phyloP scores from a whole-genome alignment of 2,329 filamentous ascomycete species.

The Ophiocordyceps polyrhachis-furcata region DNA sequence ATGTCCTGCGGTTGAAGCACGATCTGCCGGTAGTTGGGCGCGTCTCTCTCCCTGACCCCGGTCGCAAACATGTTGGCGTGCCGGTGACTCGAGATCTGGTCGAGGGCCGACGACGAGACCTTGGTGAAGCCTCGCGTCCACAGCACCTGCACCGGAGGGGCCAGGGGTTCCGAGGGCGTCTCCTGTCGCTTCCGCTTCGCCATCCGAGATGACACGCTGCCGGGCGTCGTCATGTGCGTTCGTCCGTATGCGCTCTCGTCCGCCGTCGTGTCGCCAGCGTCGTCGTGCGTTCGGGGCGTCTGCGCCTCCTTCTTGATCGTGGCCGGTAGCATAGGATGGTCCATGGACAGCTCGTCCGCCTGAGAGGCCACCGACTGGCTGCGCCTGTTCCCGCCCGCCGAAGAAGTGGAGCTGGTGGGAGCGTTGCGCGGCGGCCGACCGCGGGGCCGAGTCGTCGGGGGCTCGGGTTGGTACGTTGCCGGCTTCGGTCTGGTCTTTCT shows the following conservation, averaged over 20 bases:
- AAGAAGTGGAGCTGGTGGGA: constrained; percentile 17
- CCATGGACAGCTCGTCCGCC: constrained; percentile 27
- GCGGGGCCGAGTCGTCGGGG: constrained; percentile 12
- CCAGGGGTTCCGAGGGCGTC: constrained; percentile 25
- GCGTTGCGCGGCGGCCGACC: constrained; percentile 17
- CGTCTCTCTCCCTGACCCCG: constrained; percentile 54
- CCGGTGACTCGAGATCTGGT: constrained; percentile 59
- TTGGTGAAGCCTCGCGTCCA: constrained; percentile 61
- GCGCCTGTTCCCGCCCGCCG: constrained; percentile 15
- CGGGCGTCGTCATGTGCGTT: constrained; percentile 17
- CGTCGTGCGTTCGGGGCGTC: constrained; percentile 34
- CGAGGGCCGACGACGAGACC: constrained; percentile 53
- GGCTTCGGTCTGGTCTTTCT: constrained; percentile 15
- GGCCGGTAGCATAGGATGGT: constrained; percentile 19
- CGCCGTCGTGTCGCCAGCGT: constrained; percentile 34
- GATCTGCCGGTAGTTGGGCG: constrained; percentile 56
- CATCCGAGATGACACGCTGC: constrained; percentile 17
- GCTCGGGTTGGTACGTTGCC: constrained; percentile 7
- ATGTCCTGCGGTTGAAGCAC: constrained; percentile 61
- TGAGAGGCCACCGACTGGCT: constrained; percentile 28
- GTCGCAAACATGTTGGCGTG: constrained; percentile 66
- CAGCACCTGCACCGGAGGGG: constrained; percentile 47
- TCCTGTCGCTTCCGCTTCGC: constrained; percentile 41
- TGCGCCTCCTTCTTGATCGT: constrained; percentile 40
- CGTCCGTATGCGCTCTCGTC: constrained; percentile 30